Conservation (phyloP, 768 basidiomycete species). For the Galerina sulciceps region DNA sequence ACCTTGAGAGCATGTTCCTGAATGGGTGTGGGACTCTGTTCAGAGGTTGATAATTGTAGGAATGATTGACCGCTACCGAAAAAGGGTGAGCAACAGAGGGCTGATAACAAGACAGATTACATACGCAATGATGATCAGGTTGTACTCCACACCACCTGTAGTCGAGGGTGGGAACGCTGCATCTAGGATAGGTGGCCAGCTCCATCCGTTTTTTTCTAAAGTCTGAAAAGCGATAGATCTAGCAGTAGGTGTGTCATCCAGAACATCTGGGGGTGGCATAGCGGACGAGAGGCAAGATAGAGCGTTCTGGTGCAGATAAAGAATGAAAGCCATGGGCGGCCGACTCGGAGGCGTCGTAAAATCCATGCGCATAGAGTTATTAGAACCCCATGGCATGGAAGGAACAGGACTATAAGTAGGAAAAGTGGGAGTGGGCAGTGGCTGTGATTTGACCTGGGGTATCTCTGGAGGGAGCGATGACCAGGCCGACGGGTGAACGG, state of each 20-base stretch:
- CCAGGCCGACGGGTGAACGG: slow-evolving; percentile 85
- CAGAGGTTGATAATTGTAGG: slow-evolving; percentile 51
- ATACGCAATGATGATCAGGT: slow-evolving; percentile 42
- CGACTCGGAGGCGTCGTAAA: slow-evolving; percentile 9
- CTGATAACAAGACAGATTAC: slow-evolving; percentile 19
- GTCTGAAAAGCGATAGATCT: slow-evolving; percentile 35
- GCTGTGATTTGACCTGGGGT: slow-evolving; percentile 13
- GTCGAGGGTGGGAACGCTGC: slow-evolving; percentile 45
- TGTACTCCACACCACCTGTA: slow-evolving; percentile 46
- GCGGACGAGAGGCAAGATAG: slow-evolving; percentile 36
- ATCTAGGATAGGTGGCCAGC: slow-evolving; percentile 56
- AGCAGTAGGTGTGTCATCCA: slow-evolving; percentile 10
- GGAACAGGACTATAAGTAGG: background rate
- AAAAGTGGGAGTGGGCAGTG: slow-evolving; percentile 4
- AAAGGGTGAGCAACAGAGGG: background rate
- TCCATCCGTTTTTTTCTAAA: slow-evolving; percentile 45
- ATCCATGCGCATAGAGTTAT: background rate
- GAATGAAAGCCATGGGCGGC: slow-evolving; percentile 39
- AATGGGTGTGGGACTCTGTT: slow-evolving; percentile 52
- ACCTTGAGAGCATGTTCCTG: slow-evolving; percentile 71
- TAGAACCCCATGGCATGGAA: background rate
- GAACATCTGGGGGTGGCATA: slow-evolving; percentile 16
- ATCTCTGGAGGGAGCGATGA: slow-evolving; percentile 51
- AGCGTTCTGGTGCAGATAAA: slow-evolving; percentile 47
- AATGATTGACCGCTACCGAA: slow-evolving; percentile 52